Evolutionary conservation across 768 basidiomycete species (phyloP), one percentile per base, ranked within the genome.

Genomic region (Trametes sanguinea): DNA sequence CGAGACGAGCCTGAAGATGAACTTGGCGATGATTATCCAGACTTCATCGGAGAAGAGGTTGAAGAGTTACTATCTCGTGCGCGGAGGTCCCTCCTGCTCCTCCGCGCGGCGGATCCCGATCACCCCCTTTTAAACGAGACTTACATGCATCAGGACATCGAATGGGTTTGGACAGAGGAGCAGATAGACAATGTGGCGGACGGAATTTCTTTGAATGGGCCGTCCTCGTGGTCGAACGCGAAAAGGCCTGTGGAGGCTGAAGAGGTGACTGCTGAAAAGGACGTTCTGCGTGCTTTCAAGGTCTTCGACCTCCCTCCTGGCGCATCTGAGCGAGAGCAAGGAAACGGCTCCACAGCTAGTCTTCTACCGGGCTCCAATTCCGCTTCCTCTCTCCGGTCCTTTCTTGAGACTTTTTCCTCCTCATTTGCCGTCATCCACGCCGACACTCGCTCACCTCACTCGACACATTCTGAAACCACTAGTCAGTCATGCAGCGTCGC

Each of bases 131-230:
- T 90, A n/a, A 73, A 61, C 39, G 66, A 66, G 39, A 33, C 51
- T 6, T 17, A 43, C 8, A 44, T 63, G 8, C 66, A 67, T 27
- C 59, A 56, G 10, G 64, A 59, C 17, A 75, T 87, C 13, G 68
- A 72, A 30, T 92, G 90, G 90, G 74, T 89, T 59, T 92, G 90
- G 90, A 82, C 79, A 2, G 69, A 74, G 32, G 73, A 76, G 17
- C 83, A 84, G 54, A 79, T 92, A 0, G 71, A 78, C 13, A 56
- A 57, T 35, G 14, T 53, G 27, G 27, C 39, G 4, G 57, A 60
- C 7, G 58, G n/a, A 0, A 11, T 47, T 5, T 43, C 42, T 1
- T 45, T 54, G 16, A 14, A 37, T 17, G 42, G 5, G 16, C 2
- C 14, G 3, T 37, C 22, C 3, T 51, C n/a, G 27, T 40, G n/a